Conservation (phyloP, 2,329 filamentous ascomycete species). For the Cladosporium sp. region DNA sequence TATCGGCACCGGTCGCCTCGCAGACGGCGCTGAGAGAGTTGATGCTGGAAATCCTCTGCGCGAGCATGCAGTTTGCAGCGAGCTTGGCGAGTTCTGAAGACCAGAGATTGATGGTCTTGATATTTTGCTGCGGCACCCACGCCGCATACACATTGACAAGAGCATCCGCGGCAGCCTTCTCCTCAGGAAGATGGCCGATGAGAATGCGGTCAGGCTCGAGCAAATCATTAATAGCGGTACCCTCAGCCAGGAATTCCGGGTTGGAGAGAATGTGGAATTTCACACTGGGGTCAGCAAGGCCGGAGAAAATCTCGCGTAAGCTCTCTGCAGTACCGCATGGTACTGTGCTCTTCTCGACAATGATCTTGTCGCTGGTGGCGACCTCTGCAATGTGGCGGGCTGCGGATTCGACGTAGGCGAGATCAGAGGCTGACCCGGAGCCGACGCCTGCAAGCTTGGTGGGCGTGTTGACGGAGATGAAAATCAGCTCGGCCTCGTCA, state of each 20-base stretch:
- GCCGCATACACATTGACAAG: slow-evolving; percentile 61
- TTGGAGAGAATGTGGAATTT: slow-evolving; percentile 72
- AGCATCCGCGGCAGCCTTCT: slow-evolving; percentile 55
- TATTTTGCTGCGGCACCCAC: slow-evolving; percentile 62
- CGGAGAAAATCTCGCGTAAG: slow-evolving; percentile 9
- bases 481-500: slow-evolving; percentile 61
- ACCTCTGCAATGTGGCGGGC: slow-evolving; percentile 49
- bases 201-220: slow-evolving; percentile 65
- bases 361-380: slow-evolving; percentile 60
- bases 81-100: slow-evolving; percentile 73
- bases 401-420: slow-evolving; percentile 64
- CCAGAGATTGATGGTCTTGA: slow-evolving; percentile 67
- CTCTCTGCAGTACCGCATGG: slow-evolving; percentile 58
- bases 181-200: slow-evolving; percentile 61
- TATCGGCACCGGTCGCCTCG: slow-evolving; percentile 67
- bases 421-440: slow-evolving; percentile 63
- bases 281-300: slow-evolving; percentile 23
- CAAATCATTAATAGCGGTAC: slow-evolving; percentile 65
- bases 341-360: slow-evolving; percentile 77
- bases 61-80: slow-evolving; percentile 71
- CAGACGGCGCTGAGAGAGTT: slow-evolving; percentile 73
- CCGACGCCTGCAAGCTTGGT: slow-evolving; percentile 66
- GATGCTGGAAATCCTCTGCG: slow-evolving; percentile 72
- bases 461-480: slow-evolving; percentile 74
- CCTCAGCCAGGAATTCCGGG: slow-evolving; percentile 72